Conservation (phyloP, 169 alveolate species). For the Babesia ovis region DNA sequence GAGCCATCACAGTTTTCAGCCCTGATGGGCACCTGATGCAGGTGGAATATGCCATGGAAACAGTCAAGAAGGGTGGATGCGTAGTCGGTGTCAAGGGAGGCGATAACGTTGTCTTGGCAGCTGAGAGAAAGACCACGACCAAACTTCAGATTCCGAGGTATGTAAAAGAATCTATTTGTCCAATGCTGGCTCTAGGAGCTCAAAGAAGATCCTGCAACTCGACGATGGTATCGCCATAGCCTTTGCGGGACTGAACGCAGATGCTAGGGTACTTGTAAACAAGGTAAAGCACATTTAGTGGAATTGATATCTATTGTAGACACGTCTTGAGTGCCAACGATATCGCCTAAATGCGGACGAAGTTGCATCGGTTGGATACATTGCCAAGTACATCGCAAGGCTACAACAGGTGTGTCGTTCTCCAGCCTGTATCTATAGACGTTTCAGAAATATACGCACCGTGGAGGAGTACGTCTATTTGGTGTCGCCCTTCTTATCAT, state of each 20-base stretch:
- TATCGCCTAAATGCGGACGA: conserved; percentile 94
- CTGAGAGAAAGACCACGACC: conserved; percentile 95
- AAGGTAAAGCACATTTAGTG: conserved; percentile 62
- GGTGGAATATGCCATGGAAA: conserved; percentile 99
- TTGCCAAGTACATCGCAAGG: conserved; percentile 93
- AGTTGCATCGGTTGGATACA: conserved; percentile 93
- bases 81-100: conserved; percentile 95
- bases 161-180: not conserved
- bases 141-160: conserved; percentile 90
- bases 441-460: conserved; percentile 89
- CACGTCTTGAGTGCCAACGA: conserved; percentile 95
- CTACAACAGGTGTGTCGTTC: conserved; percentile 83
- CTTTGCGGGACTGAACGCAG: conserved; percentile 99
- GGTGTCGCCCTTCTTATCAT: conserved; percentile 95
- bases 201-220: conserved; percentile 89
- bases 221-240: conserved; percentile 94
- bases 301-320: conserved; percentile 49
- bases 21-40: conserved; percentile 99
- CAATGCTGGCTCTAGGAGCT: conserved; percentile 38
- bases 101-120: conserved; percentile 95
- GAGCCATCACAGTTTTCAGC: conserved; percentile 99
- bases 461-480: conserved; percentile 99
- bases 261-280: conserved; percentile 95
- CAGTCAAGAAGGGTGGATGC: conserved; percentile 95
- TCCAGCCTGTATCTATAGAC: not conserved